Percentiles rank a stretch among this genome's conserved stretches.
These are phyloP conservation scores for Fragaria ananassa DNA, from an alignment of 306 rosid genomes.

Conservation along the genomic window DNA sequence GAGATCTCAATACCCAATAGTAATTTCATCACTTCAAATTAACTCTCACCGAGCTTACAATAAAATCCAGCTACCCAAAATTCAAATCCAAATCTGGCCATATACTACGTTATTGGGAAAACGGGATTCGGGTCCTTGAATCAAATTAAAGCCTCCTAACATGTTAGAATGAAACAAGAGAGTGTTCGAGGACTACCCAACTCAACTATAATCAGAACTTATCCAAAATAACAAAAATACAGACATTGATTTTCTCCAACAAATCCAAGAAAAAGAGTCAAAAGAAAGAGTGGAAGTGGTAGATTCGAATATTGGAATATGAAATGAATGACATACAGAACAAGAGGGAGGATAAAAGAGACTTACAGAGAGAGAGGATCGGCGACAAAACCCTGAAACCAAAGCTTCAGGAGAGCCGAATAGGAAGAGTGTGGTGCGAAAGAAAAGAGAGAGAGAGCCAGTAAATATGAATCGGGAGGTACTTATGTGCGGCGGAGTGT, in stretches of 20 bases:
- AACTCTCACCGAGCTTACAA: not conserved
- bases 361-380: not conserved
- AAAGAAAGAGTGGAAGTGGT: not conserved
- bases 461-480: not conserved
- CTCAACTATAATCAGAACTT: not conserved
- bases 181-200: not conserved
- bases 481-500: not conserved
- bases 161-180: too few species aligned
- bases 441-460: not conserved
- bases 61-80: conserved; percentile 3
- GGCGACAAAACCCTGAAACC: not conserved
- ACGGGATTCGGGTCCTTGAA: not conserved
- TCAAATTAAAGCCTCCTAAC: not conserved
- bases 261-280: not conserved
- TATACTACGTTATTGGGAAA: not conserved
- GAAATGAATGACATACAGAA: not conserved
- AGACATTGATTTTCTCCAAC: not conserved
- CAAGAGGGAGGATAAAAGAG: not conserved
- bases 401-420: not conserved
- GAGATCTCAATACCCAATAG: not conserved
- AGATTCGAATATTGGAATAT: not conserved
- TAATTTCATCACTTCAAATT: not conserved
- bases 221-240: not conserved
- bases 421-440: not conserved
- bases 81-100: not conserved